A percentile compares a stretch with the other conserved stretches of the same genome.
phyloP scores from a whole-genome alignment of 148 eudicot species.

The Cornus florida region DNA sequence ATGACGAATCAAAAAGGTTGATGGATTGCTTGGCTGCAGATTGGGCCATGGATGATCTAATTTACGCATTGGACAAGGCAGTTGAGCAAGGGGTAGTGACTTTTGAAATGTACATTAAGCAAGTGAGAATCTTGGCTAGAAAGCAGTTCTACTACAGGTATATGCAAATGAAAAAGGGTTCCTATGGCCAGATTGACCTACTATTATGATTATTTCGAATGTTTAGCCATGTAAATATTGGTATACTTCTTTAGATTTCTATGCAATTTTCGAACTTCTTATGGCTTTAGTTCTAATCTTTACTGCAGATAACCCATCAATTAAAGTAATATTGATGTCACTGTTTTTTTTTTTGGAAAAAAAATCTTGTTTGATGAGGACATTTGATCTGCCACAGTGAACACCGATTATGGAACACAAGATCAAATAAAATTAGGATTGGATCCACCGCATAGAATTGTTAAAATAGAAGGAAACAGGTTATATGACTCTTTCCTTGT shows the following conservation, averaged over 20 bases:
- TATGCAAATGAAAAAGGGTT: conserved; percentile 8
- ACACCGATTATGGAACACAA: too few species aligned
- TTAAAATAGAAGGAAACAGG: too few species aligned
- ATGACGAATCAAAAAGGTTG: conserved; percentile 18
- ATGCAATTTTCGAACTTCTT: too few species aligned
- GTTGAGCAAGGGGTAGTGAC: conserved; percentile 32
- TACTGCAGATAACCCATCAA: too few species aligned
- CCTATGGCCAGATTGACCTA: conserved; percentile 6
- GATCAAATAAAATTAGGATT: too few species aligned
- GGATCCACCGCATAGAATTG: too few species aligned
- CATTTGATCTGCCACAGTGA: neutral
- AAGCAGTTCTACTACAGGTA: conserved; percentile 44
- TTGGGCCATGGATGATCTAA: conserved; percentile 44
- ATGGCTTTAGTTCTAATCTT: too few species aligned
- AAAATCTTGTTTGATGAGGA: neutral
- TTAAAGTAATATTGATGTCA: too few species aligned
- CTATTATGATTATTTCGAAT: neutral
- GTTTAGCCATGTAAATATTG: neutral
- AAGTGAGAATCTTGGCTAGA: conserved; percentile 41
- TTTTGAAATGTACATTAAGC: conserved; percentile 38
- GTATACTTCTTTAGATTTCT: too few species aligned
- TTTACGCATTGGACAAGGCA: conserved; percentile 49
- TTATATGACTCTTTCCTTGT: too few species aligned
- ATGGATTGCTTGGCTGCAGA: conserved; percentile 36
- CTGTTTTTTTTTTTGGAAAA: too few species aligned